These are phyloP conservation scores for Gastrodia elata DNA, from an alignment of 106 monocot species.

Conservation along the genomic window DNA sequence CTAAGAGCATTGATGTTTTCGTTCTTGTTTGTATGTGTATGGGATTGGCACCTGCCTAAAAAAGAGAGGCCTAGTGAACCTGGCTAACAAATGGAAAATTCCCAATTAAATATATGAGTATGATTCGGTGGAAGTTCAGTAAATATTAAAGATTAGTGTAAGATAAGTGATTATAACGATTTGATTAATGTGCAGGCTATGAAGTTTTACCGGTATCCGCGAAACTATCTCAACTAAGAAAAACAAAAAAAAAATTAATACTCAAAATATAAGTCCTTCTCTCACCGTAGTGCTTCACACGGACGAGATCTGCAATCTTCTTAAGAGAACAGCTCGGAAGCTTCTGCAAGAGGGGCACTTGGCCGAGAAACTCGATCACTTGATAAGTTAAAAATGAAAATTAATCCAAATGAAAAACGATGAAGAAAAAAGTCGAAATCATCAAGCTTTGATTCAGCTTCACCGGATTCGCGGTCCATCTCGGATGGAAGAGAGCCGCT, in stretches of 20 bases:
- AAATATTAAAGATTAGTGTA: too few relatives aligned
- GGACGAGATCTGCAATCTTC: constrained; percentile 40
- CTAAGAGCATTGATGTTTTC: not conserved
- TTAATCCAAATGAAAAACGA: not conserved
- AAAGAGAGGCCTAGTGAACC: too few relatives aligned
- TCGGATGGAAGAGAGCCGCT: not conserved
- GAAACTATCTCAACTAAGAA: too few relatives aligned
- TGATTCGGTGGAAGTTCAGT: too few relatives aligned
- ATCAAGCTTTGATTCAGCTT: not conserved
- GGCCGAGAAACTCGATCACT: constrained; percentile 60
- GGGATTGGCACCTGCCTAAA: too few relatives aligned
- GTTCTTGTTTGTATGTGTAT: not conserved
- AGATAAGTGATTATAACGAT: too few relatives aligned
- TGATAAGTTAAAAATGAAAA: not conserved
- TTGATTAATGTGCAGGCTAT: too few relatives aligned
- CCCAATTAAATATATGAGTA: too few relatives aligned
- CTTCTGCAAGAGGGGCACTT: constrained; percentile 53
- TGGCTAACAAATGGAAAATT: too few relatives aligned
- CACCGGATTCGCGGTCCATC: not conserved
- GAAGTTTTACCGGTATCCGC: too few relatives aligned
- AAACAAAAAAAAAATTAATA: not conserved
- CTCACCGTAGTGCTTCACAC: constrained; percentile 42
- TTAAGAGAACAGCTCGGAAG: constrained; percentile 47
- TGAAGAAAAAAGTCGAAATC: not conserved
- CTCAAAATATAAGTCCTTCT: not conserved